Evolutionary conservation across 2,329 filamentous ascomycete species (phyloP), one percentile per base, ranked within the genome.

Genomic region (Colletotrichum liriopes): DNA sequence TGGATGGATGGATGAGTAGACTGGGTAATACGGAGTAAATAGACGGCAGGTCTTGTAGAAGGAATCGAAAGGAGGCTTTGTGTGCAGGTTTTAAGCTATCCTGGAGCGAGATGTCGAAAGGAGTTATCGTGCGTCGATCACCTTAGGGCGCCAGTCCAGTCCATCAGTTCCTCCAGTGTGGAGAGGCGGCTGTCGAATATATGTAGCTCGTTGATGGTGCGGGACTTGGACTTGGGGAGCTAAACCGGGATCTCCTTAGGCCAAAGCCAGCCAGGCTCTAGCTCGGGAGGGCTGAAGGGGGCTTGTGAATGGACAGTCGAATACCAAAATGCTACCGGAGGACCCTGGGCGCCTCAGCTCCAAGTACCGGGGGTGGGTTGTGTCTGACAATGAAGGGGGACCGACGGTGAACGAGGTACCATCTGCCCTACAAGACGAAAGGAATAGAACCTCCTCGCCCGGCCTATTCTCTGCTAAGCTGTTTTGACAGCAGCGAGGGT

Each of bases 281-380:
- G 81, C 78, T 80, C 73, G 75, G 79, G 77, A 82, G 80, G 81
- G 81, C 81, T 82, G 81, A 82, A 79, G 73, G 77, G 76, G 77
- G 76, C 74, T 76, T 72, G 66, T 61, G 45, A 65, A 71, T 65
- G 70, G 66, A 61, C 37, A 65, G 61, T 70, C 35, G 26, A 65
- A 72, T 23, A 70, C 70, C 59, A 65, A 60, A 70, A 43, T 61
- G 52, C 32, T 58, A 56, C 45, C 52, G 43, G 70, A 72, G 67
- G 70, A 70, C 66, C 59, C 70, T 70, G 61, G 59, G 66, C 65
- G 70, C 70, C 65, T 72, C 70, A 71, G 70, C 66, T 72, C 60
- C 65, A 72, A 65, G 66, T 72, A 72, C 66, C 60, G 70, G 66
- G 66, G 54, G 59, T 64, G 52, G 35, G 39, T 59, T 72, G 51